A percentile compares a stretch with the other conserved stretches of the same genome.
phyloP scores from a whole-genome alignment of 495 filamentous ascomycete genomes.

The Parachaetomium inaequale region DNA sequence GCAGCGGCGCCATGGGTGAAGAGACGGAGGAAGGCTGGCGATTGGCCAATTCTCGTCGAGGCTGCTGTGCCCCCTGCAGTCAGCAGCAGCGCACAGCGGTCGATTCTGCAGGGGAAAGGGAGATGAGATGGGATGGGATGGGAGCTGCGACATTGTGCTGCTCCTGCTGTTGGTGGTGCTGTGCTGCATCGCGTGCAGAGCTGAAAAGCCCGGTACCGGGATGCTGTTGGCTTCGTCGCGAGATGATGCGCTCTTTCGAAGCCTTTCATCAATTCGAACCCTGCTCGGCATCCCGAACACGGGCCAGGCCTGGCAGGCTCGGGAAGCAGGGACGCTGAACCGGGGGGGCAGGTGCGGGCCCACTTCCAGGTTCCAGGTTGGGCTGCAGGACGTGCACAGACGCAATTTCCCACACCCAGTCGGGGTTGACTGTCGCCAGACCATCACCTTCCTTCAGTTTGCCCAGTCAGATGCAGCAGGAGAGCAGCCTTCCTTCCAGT shows the following conservation, averaged over 20 bases:
- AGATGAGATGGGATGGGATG: no score
- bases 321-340: slow-evolving; percentile 20
- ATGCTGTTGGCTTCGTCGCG: neutral
- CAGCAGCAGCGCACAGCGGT: neutral
- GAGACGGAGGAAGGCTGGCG: neutral
- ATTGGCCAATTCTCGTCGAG: neutral
- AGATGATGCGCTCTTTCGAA: neutral
- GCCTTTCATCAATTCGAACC: neutral
- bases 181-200: neutral
- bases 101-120: slow-evolving; percentile 6
- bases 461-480: no score
- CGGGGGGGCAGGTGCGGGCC: slow-evolving; percentile 3
- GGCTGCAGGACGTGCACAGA: neutral
- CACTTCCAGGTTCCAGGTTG: neutral
- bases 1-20: neutral
- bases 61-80: neutral
- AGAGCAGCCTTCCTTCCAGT: no score
- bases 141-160: neutral
- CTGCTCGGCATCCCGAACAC: neutral
- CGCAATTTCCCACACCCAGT: neutral
- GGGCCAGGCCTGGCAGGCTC: neutral
- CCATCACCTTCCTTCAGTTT: no score
- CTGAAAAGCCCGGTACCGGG: neutral
- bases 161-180: no score
- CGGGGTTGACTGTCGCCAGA: no score